Base-by-base conservation (phyloP, 768 basidiomycete species). In the Gyrodon lividus region DNA sequence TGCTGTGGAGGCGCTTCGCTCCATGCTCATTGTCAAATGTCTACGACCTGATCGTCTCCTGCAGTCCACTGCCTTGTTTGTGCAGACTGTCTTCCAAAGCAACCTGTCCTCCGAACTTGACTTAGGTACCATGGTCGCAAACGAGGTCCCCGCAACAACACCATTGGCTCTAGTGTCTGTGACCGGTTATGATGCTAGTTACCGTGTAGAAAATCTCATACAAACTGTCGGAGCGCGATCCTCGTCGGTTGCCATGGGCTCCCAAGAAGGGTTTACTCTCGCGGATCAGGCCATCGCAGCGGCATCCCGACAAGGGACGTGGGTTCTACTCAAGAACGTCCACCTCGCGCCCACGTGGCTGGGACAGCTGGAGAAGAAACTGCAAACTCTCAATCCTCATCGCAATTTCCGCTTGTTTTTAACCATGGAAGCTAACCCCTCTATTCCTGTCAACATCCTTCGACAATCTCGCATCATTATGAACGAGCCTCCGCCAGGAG, bases 271-370 rank as follows among this genome's bases (percentile, higher is more conserved):
- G n/a, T 96, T 92, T 69, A 83, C 84, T 4, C 78, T 95, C 1
- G 97, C 97, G 10, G 96, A 99, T 62, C 95, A 97, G 71, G 95
- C 96, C 2, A 97, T 99, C 56, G 87, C 90, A 26, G 74, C 85
- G 20, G 97, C 95, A 35, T 90, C 94, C 22, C 83, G 96, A 10
- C 89, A 92, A 70, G 97, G 97, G 10, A 82, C 89, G 28, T 97
- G 95, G 95, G 96, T 99, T 1, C 77, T 99, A 23, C 81, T 98
- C 56, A 98, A 98, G 77, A 99, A 99, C 57, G 93, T 96, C 16
- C 95, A 98, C 65, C 81, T 99, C 39, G 92, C 96, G 1, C 90
- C 96, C 14, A 84, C 87, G 7, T 99, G 97, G 97, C 80, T 99
- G 5, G 90, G 90, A 50, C 92, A 93, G 60, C 75, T 99, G 46